phyloP scores from a whole-genome alignment of 495 filamentous ascomycete genomes.

The Extremus antarcticus region DNA sequence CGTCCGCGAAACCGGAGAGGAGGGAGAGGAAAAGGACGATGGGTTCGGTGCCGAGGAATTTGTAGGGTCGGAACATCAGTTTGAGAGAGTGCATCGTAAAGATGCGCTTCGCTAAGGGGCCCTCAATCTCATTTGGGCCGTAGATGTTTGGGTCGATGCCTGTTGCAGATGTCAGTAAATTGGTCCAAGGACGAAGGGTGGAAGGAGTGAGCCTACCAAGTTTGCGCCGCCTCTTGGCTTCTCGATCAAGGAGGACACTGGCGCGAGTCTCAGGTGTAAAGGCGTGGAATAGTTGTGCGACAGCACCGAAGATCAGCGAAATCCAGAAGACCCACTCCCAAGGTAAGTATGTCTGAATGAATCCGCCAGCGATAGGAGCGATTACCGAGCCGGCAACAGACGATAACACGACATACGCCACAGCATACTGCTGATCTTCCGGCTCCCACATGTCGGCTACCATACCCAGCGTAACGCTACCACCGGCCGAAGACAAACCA shows the following conservation, averaged over 20 bases:
- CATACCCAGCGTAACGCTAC: conserved; percentile 63
- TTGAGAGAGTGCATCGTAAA: conserved; percentile 1
- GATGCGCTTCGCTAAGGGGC: conserved; percentile 59
- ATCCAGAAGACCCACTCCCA: conserved; percentile 63
- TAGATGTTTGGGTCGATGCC: conserved; percentile 43
- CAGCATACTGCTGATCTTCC: conserved; percentile 61
- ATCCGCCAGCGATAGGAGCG: conserved; percentile 69
- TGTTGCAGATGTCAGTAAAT: conserved; percentile 43
- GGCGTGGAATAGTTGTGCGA: conserved; percentile 54
- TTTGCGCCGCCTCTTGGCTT: conserved; percentile 56
- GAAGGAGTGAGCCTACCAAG: conserved; percentile 42
- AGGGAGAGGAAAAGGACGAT: conserved; percentile 63
- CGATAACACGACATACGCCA: conserved; percentile 64
- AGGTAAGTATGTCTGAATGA: conserved; percentile 50
- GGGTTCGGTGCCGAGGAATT: conserved; percentile 59
- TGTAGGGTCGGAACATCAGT: conserved; percentile 17
- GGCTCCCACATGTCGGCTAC: conserved; percentile 71
- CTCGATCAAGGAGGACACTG: conserved; percentile 51
- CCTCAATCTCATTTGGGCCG: conserved; percentile 28
- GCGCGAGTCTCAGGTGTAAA: conserved; percentile 54
- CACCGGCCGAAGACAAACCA: background rate
- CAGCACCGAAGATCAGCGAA: conserved; percentile 60
- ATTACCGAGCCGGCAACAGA: conserved; percentile 65
- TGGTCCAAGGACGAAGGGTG: conserved; percentile 43
- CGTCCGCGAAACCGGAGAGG: conserved; percentile 65